phyloP scores from a whole-genome alignment of 1,284 basidiomycete species.

The Trametes versicolor region DNA sequence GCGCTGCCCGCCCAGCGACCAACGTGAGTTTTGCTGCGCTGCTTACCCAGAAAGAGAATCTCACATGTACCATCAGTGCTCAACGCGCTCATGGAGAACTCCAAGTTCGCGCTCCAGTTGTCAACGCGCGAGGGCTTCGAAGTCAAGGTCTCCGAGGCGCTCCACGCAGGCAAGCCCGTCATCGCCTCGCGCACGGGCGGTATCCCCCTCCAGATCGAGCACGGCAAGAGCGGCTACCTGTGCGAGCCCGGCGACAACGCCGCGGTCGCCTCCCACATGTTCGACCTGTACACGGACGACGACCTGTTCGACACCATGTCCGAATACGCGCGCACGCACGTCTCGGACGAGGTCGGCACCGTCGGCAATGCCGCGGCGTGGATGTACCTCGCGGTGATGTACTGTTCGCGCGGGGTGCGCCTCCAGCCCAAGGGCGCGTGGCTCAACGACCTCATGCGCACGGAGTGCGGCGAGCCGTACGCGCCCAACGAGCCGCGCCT shows the following conservation, averaged over 20 bases:
- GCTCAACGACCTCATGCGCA: slow-evolving; percentile 80
- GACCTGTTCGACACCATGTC: slow-evolving; percentile 69
- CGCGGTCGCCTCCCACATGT: slow-evolving; percentile 77
- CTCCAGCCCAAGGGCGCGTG: slow-evolving; percentile 81
- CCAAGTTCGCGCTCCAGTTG: slow-evolving; percentile 80
- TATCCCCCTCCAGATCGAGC: slow-evolving; percentile 86
- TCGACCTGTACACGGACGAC: slow-evolving; percentile 79
- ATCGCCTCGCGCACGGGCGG: slow-evolving; percentile 86
- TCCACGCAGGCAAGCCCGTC: slow-evolving; percentile 86
- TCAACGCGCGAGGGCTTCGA: slow-evolving; percentile 91
- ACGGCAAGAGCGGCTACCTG: slow-evolving; percentile 87
- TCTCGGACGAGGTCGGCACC: slow-evolving; percentile 83
- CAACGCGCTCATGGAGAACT: slow-evolving; percentile 81
- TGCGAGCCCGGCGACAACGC: slow-evolving; percentile 77
- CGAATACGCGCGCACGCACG: slow-evolving; percentile 75
- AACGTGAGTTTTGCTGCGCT: slow-evolving; percentile 58
- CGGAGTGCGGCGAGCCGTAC: slow-evolving; percentile 77
- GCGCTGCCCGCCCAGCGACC: slow-evolving; percentile 83
- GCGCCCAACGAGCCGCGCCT: slow-evolving; percentile 70
- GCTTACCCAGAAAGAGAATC: too few species aligned
- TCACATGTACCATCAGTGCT: slow-evolving; percentile 58
- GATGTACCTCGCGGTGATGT: slow-evolving; percentile 86
- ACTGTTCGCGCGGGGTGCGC: slow-evolving; percentile 70
- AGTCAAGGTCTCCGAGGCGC: slow-evolving; percentile 91
- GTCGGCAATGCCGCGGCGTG: slow-evolving; percentile 84